Evolutionary conservation across 495 filamentous ascomycete species (phyloP).

Genomic region (Trypethelium eluteriae): DNA sequence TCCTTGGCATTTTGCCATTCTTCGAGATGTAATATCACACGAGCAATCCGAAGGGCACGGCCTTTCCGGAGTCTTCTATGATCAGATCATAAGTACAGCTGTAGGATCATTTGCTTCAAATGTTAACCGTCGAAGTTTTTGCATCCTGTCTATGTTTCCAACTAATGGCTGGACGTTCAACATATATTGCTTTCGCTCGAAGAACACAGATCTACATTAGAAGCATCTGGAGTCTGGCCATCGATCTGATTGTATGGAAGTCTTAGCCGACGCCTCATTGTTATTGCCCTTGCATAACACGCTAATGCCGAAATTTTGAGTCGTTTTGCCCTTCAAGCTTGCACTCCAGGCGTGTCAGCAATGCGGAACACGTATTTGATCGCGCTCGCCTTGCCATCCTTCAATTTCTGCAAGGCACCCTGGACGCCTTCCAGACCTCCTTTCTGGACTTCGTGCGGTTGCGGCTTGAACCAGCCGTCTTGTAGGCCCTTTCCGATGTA

Average conservation of each 20-base stretch:
- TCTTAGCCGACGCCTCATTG: no score
- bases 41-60: background rate
- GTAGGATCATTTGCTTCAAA: background rate
- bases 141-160: background rate
- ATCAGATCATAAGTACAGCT: background rate
- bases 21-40: conserved; percentile 1
- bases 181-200: no score
- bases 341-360: conserved; percentile 28
- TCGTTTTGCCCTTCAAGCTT: background rate
- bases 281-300: background rate
- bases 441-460: conserved; percentile 54
- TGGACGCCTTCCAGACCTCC: conserved; percentile 53
- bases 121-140: background rate
- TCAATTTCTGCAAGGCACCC: conserved; percentile 44
- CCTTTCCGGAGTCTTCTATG: background rate
- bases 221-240: no score
- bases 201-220: no score
- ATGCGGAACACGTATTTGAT: conserved; percentile 29
- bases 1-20: conserved; percentile 7
- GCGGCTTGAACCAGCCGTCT: conserved; percentile 54
- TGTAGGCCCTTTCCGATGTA: conserved; percentile 36
- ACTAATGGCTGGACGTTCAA: no score
- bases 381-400: conserved; percentile 27
- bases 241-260: no score
- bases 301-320: background rate